phyloP scores from a whole-genome alignment of 2,329 filamentous ascomycete genomes.

The Coniosporium tulheliwenetii region DNA sequence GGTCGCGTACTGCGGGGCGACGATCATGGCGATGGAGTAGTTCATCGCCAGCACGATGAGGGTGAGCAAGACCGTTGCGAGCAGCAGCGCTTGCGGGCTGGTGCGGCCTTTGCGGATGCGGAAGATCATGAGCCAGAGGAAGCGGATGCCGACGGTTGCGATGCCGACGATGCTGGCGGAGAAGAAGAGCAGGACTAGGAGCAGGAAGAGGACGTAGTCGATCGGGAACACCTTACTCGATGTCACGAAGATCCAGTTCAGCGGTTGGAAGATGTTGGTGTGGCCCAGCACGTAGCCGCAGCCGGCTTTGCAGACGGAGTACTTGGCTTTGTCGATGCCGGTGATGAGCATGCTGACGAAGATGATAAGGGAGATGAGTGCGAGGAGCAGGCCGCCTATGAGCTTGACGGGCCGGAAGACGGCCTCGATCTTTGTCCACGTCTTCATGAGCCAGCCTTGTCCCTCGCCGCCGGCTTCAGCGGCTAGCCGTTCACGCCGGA shows the following conservation, averaged over 20 bases:
- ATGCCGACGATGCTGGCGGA: constrained; percentile 75
- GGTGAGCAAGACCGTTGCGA: constrained; percentile 81
- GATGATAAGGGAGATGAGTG: constrained; percentile 58
- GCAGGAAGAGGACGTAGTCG: constrained; percentile 79
- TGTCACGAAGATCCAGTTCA: constrained; percentile 79
- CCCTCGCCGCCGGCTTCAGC: constrained; percentile 67
- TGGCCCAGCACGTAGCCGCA: constrained; percentile 85
- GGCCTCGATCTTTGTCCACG: constrained; percentile 68
- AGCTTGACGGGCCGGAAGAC: constrained; percentile 81
- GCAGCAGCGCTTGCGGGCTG: constrained; percentile 76
- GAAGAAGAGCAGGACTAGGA: constrained; percentile 79
- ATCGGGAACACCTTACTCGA: constrained; percentile 74
- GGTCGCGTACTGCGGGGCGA: constrained; percentile 90
- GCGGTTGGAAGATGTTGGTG: constrained; percentile 85
- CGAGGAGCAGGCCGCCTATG: constrained; percentile 62
- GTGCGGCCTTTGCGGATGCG: constrained; percentile 79
- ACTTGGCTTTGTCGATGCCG: constrained; percentile 88
- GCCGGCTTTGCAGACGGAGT: constrained; percentile 76
- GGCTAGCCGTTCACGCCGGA: constrained; percentile 75
- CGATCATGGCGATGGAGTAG: constrained; percentile 80
- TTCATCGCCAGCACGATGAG: constrained; percentile 84
- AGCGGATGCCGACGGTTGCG: constrained; percentile 77
- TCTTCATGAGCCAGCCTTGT: constrained; percentile 54
- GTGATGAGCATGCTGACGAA: constrained; percentile 93
- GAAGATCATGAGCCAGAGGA: constrained; percentile 91